A percentile compares a stretch with the other conserved stretches of the same genome.
phyloP scores from a whole-genome alignment of 768 basidiomycete genomes.

The Nidula microcarpa region DNA sequence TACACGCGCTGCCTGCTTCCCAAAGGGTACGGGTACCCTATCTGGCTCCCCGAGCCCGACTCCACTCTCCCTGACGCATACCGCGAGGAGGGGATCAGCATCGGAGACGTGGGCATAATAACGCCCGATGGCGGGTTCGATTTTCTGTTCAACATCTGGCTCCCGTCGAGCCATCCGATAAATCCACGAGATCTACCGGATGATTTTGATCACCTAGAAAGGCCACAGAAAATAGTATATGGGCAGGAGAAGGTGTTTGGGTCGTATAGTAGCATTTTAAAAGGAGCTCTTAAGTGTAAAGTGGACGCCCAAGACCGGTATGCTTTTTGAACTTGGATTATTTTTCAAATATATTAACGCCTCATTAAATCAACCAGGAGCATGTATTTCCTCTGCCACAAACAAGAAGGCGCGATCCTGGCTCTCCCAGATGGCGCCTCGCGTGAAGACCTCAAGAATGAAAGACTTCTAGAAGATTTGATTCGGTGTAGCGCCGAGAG shows the following conservation, averaged over 20 bases:
- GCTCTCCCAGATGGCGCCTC: slow-evolving; percentile 28
- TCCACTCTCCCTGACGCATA: slow-evolving; percentile 15
- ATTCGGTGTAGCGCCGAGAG: slow-evolving; percentile 17
- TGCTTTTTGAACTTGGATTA: slow-evolving; percentile 2
- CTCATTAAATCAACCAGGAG: slow-evolving; percentile 4
- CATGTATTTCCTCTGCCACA: slow-evolving; percentile 10
- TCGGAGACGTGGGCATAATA: slow-evolving; percentile 37
- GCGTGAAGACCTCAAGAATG: slow-evolving; percentile 18
- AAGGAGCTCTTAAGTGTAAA: not conserved
- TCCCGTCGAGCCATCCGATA: slow-evolving; percentile 21
- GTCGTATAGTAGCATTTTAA: not conserved
- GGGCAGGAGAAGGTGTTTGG: not conserved
- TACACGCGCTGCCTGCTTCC: slow-evolving; percentile 16
- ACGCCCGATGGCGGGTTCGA: slow-evolving; percentile 28
- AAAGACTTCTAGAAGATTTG: slow-evolving; percentile 16
- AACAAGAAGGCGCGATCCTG: slow-evolving; percentile 24
- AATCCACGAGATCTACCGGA: slow-evolving; percentile 23
- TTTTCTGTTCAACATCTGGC: slow-evolving; percentile 32
- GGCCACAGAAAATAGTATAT: not conserved
- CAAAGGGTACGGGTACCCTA: slow-evolving; percentile 25
- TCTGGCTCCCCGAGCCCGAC: slow-evolving; percentile 30
- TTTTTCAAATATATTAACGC: not conserved
- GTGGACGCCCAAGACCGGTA: not conserved
- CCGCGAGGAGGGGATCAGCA: slow-evolving; percentile 21
- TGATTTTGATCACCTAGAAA: slow-evolving; percentile 12